Percentiles rank a stretch among this genome's conserved stretches.
phyloP scores from a whole-genome alignment of 371 early-diverging fungal species.

The Mucor sp. region DNA sequence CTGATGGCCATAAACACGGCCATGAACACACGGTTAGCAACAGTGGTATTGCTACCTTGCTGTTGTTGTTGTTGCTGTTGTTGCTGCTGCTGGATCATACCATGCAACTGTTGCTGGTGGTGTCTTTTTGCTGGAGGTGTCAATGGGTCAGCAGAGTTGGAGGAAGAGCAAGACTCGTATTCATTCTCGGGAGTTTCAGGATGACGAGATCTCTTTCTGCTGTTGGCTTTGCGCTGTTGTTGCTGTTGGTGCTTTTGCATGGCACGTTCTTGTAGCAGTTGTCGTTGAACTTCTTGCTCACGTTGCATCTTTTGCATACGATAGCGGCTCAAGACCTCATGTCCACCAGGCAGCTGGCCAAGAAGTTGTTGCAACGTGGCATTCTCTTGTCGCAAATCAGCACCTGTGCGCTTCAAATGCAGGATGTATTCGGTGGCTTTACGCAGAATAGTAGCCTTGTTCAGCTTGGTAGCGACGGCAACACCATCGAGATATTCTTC shows the following conservation, averaged over 20 bases:
- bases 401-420: constrained; percentile 63
- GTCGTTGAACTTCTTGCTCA: constrained; percentile 36
- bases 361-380: constrained; percentile 53
- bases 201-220: constrained; percentile 23
- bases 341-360: constrained; percentile 58
- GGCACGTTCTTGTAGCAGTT: constrained; percentile 26
- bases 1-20: constrained; percentile 48
- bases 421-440: constrained; percentile 90
- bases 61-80: background rate
- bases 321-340: constrained; percentile 41
- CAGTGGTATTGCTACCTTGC: background rate
- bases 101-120: background rate
- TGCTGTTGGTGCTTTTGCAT: constrained; percentile 27
- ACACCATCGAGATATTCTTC: constrained; percentile 66
- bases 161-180: constrained; percentile 16
- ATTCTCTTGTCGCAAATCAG: constrained; percentile 52
- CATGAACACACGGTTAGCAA: constrained; percentile 48
- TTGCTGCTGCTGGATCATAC: background rate
- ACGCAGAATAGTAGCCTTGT: constrained; percentile 89
- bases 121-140: background rate
- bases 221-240: constrained; percentile 23
- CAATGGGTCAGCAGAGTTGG: constrained; percentile 8
- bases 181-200: constrained; percentile 11
- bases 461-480: constrained; percentile 74
- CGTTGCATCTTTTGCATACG: constrained; percentile 35